A percentile compares a stretch with the other conserved stretches of the same genome.
Evolutionary conservation across 2,329 filamentous ascomycete genomes (phyloP).

Genomic region (Metarhizium anisopliae): DNA sequence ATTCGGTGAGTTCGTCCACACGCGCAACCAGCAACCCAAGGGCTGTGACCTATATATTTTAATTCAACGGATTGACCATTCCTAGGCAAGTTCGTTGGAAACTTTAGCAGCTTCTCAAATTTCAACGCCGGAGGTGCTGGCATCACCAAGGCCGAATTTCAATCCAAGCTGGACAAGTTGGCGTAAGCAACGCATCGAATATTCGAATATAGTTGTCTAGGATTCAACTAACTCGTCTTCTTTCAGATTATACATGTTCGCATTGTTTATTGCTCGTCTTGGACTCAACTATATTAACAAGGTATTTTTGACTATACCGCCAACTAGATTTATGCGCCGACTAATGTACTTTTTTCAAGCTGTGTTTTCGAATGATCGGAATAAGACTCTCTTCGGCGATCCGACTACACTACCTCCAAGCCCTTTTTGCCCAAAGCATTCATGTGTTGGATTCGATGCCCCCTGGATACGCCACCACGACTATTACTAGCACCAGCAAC

Average conservation of each 20-base stretch:
- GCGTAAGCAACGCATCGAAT: constrained; percentile 24
- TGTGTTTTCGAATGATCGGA: constrained; percentile 52
- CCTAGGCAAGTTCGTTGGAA: constrained; percentile 33
- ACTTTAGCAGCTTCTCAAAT: constrained; percentile 37
- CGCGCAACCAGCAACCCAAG: not conserved
- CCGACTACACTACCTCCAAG: constrained; percentile 54
- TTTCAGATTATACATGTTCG: constrained; percentile 55
- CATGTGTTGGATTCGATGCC: constrained; percentile 60
- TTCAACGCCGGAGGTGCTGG: constrained; percentile 20
- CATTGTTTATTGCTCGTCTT: constrained; percentile 60
- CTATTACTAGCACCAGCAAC: constrained; percentile 56
- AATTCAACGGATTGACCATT: not conserved
- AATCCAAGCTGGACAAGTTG: constrained; percentile 31
- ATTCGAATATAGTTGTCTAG: not conserved
- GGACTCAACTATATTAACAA: constrained; percentile 53
- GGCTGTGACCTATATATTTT: not conserved
- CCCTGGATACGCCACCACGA: constrained; percentile 50
- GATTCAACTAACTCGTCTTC: not conserved
- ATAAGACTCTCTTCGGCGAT: constrained; percentile 53
- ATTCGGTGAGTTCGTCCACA: constrained; percentile 33
- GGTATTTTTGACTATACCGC: constrained; percentile 16
- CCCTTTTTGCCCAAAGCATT: constrained; percentile 56
- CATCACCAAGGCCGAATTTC: constrained; percentile 26
- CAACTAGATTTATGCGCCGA: not conserved
- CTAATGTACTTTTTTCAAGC: constrained; percentile 22